Percentiles rank a stretch among this genome's conserved stretches.
These are phyloP conservation scores for Linnemannia exigua DNA, from an alignment of 192 early-diverging fungal genomes.

Conservation along the genomic window DNA sequence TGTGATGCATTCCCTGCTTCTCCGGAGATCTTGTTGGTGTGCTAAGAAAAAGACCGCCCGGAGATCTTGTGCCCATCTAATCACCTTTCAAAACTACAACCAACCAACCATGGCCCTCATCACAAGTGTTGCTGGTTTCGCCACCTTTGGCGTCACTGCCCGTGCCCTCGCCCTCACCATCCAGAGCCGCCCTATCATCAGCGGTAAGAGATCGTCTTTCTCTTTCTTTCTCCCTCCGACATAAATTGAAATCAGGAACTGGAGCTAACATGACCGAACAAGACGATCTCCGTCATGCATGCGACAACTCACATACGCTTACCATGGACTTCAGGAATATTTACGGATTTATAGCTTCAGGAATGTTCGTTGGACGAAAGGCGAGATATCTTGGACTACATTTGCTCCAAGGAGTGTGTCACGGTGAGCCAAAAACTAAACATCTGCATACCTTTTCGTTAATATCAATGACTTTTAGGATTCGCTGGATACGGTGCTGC, in stretches of 20 bases:
- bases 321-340: background rate
- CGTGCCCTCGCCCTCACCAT: constrained; percentile 39
- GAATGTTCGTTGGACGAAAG: background rate
- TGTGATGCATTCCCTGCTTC: background rate
- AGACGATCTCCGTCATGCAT: background rate
- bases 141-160: constrained; percentile 47
- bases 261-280: too few species aligned
- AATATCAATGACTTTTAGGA: constrained; percentile 13
- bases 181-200: constrained; percentile 38
- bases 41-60: constrained; percentile 4
- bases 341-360: background rate
- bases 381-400: background rate
- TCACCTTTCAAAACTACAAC: background rate
- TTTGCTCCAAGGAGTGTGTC: background rate
- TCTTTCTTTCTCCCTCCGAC: background rate
- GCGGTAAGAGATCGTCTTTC: constrained; percentile 16
- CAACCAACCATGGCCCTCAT: constrained; percentile 36
- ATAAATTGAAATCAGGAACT: background rate
- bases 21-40: constrained; percentile 1
- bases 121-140: constrained; percentile 44
- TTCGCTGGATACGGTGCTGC: constrained; percentile 47
- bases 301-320: background rate
- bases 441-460: background rate
- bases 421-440: background rate
- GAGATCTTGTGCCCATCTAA: constrained; percentile 9